phyloP scores from a whole-genome alignment of 192 early-diverging fungal genomes.

The Coemansia sp. region DNA sequence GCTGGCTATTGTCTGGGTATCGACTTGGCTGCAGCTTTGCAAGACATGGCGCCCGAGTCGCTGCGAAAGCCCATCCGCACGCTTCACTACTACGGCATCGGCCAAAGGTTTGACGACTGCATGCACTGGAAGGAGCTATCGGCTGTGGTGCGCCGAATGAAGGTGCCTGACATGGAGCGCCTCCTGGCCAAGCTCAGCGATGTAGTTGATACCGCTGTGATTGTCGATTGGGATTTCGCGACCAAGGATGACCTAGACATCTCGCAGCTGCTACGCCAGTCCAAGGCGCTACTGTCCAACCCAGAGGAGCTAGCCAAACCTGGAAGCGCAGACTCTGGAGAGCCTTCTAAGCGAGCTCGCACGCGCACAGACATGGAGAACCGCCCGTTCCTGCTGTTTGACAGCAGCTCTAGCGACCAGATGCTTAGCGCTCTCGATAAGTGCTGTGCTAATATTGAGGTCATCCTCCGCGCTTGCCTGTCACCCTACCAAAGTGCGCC shows the following conservation, averaged over 20 bases:
- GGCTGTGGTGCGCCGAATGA: constrained; percentile 41
- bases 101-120: constrained; percentile 38
- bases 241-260: constrained; percentile 14
- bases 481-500: constrained; percentile 62
- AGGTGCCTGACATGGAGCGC: constrained; percentile 32
- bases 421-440: constrained; percentile 32
- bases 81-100: constrained; percentile 65
- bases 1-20: constrained; percentile 61
- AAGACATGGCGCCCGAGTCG: constrained; percentile 42
- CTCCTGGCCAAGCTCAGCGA: constrained; percentile 20
- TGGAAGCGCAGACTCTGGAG: background rate
- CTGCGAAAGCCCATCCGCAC: constrained; percentile 60
- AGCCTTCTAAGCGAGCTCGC: constrained; percentile 26
- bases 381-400: constrained; percentile 45
- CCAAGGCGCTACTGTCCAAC: constrained; percentile 10
- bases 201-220: background rate
- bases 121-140: constrained; percentile 47
- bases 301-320: background rate
- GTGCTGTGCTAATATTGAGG: constrained; percentile 31
- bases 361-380: constrained; percentile 48
- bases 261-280: constrained; percentile 10
- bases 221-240: constrained; percentile 25
- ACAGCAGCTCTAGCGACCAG: constrained; percentile 40
- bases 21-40: constrained; percentile 58
- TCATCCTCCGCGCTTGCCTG: constrained; percentile 37